Conservation (phyloP, 2,329 filamentous ascomycete genomes). For the Bertia moriformis region DNA sequence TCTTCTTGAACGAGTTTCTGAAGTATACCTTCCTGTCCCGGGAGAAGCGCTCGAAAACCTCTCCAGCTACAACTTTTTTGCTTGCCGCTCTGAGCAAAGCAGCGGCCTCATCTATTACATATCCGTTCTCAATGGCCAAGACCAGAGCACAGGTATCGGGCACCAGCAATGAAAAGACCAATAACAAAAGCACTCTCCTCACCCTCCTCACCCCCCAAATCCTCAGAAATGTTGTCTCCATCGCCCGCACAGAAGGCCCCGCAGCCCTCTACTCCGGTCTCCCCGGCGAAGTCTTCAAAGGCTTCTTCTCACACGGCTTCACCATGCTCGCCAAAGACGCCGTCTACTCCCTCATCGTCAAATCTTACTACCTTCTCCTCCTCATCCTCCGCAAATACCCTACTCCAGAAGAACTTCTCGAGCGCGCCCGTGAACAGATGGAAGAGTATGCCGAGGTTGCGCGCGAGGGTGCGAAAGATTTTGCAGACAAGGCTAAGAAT, state of each 20-base stretch:
- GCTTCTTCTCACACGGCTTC: conserved; percentile 72
- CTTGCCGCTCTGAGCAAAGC: conserved; percentile 68
- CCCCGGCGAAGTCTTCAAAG: conserved; percentile 62
- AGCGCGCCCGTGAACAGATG: conserved; percentile 2
- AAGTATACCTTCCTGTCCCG: conserved; percentile 42
- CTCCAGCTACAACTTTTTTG: conserved; percentile 41
- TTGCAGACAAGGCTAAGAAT: not conserved
- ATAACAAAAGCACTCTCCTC: conserved; percentile 10
- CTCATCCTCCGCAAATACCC: conserved; percentile 26
- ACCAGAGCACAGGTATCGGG: conserved; percentile 47
- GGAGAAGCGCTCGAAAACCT: conserved; percentile 33
- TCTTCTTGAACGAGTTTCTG: conserved; percentile 65
- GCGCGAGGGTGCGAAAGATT: not conserved
- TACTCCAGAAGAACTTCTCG: conserved; percentile 19
- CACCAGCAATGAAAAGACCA: conserved; percentile 7
- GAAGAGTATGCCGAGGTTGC: not conserved
- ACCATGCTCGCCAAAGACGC: conserved; percentile 78
- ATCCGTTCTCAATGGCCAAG: conserved; percentile 78
- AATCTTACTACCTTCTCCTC: conserved; percentile 55
- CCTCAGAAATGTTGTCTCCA: conserved; percentile 45
- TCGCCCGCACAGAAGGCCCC: conserved; percentile 49
- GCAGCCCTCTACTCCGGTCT: conserved; percentile 63
- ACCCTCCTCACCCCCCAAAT: conserved; percentile 25
- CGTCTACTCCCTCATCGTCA: conserved; percentile 59
- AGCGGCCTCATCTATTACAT: conserved; percentile 61